These are phyloP conservation scores for Paracorniculantispora psalliotae DNA, from an alignment of 2,329 filamentous ascomycete genomes.

Conservation along the genomic window DNA sequence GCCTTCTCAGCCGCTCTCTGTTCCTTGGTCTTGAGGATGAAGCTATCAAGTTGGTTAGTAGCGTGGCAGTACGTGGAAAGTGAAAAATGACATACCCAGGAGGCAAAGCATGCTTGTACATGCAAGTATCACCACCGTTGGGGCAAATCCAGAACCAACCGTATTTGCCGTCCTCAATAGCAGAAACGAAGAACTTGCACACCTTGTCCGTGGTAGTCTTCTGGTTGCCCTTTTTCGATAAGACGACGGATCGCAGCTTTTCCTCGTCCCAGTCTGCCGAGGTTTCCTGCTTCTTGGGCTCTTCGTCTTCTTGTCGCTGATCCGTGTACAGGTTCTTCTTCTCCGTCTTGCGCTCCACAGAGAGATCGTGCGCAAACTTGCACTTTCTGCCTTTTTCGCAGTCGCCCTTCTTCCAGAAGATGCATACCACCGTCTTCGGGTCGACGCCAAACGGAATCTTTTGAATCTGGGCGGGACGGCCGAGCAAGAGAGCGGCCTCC, in stretches of 20 bases:
- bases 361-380: slow-evolving; percentile 92
- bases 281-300: slow-evolving; percentile 82
- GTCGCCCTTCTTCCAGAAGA: slow-evolving; percentile 95
- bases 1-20: slow-evolving; percentile 95
- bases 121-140: slow-evolving; percentile 95
- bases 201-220: slow-evolving; percentile 95
- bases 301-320: slow-evolving; percentile 63
- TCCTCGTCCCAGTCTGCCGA: slow-evolving; percentile 98
- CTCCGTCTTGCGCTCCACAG: slow-evolving; percentile 83
- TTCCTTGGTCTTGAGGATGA: slow-evolving; percentile 96
- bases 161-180: slow-evolving; percentile 97
- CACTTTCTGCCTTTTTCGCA: slow-evolving; percentile 98
- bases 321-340: slow-evolving; percentile 93
- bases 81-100: slow-evolving; percentile 64
- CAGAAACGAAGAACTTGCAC: slow-evolving; percentile 97
- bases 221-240: slow-evolving; percentile 97
- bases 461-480: slow-evolving; percentile 91
- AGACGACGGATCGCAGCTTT: slow-evolving; percentile 81
- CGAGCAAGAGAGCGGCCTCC: slow-evolving; percentile 76
- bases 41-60: slow-evolving; percentile 49
- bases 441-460: slow-evolving; percentile 98
- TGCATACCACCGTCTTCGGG: slow-evolving; percentile 93
- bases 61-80: slow-evolving; percentile 10
- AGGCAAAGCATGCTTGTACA: slow-evolving; percentile 94
- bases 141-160: slow-evolving; percentile 99